These are phyloP conservation scores for Aphanomyces astaci DNA, from an alignment of 352 stramenopile species.

Conservation along the genomic window DNA sequence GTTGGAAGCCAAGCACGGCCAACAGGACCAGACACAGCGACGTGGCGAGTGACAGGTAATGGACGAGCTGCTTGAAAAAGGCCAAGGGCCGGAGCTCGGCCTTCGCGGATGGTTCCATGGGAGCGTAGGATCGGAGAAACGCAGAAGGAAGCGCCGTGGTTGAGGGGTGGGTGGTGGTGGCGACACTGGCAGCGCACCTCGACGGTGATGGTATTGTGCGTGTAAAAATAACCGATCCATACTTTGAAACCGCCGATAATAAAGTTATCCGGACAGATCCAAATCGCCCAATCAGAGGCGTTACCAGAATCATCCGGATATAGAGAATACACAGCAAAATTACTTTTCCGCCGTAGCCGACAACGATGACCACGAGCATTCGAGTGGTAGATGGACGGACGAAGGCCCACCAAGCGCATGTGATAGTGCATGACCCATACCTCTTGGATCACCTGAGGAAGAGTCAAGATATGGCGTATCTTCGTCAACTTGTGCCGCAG, in stretches of 20 bases:
- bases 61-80: slow-evolving; percentile 10
- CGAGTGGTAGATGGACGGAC: neutral
- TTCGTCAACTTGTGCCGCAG: neutral
- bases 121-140: neutral
- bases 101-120: neutral
- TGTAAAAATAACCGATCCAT: neutral
- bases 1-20: slow-evolving; percentile 11
- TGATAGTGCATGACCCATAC: slow-evolving; percentile 3
- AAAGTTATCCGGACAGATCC: neutral
- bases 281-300: neutral
- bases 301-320: neutral
- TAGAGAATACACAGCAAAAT: neutral
- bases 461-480: neutral
- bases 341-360: neutral
- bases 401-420: neutral
- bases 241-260: neutral
- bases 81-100: neutral
- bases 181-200: neutral
- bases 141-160: neutral
- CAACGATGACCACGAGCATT: neutral
- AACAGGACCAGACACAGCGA: slow-evolving; percentile 17
- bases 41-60: slow-evolving; percentile 4
- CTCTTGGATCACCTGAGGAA: neutral
- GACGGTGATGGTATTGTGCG: neutral
- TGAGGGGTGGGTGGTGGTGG: neutral